Evolutionary conservation across 2,329 filamentous ascomycete species (phyloP).

Genomic region (Aspergillus jensenii): DNA sequence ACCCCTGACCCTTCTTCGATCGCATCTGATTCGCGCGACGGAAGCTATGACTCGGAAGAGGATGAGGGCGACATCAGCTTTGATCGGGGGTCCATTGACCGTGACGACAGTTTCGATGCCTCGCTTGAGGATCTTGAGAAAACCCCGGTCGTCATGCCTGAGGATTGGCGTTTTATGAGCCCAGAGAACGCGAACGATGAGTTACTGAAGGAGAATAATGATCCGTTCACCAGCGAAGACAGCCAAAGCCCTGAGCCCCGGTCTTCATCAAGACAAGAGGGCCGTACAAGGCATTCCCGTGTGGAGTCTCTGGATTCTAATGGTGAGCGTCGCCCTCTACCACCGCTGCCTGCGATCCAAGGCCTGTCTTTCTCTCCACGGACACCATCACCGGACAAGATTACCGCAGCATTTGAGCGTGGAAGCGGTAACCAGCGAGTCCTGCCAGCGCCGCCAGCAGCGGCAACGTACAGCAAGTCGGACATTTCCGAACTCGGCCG

Average conservation of each 20-base stretch:
- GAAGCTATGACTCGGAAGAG: slow-evolving; percentile 84
- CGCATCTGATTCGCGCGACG: slow-evolving; percentile 84
- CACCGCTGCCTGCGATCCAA: slow-evolving; percentile 68
- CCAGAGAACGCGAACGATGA: slow-evolving; percentile 61
- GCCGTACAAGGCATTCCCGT: slow-evolving; percentile 50
- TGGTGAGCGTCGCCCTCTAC: slow-evolving; percentile 78
- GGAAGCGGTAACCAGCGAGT: slow-evolving; percentile 66
- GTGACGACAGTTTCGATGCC: slow-evolving; percentile 91
- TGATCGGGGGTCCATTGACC: slow-evolving; percentile 57
- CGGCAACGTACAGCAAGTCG: slow-evolving; percentile 68
- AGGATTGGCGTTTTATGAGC: slow-evolving; percentile 86
- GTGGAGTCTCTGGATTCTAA: slow-evolving; percentile 76
- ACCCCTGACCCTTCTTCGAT: slow-evolving; percentile 94
- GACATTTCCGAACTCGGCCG: slow-evolving; percentile 76
- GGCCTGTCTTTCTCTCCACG: slow-evolving; percentile 43
- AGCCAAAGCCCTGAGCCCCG: slow-evolving; percentile 65
- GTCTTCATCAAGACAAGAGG: slow-evolving; percentile 43
- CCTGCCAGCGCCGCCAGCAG: slow-evolving; percentile 69
- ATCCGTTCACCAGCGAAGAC: slow-evolving; percentile 66
- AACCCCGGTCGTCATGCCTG: slow-evolving; percentile 94
- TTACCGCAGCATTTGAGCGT: slow-evolving; percentile 71
- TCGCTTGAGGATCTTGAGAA: slow-evolving; percentile 95
- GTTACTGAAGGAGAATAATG: slow-evolving; percentile 57
- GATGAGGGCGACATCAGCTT: slow-evolving; percentile 65
- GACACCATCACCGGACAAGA: slow-evolving; percentile 59